Conservation (phyloP, 75 land plant species). For the Cunninghamia lanceolata region DNA sequence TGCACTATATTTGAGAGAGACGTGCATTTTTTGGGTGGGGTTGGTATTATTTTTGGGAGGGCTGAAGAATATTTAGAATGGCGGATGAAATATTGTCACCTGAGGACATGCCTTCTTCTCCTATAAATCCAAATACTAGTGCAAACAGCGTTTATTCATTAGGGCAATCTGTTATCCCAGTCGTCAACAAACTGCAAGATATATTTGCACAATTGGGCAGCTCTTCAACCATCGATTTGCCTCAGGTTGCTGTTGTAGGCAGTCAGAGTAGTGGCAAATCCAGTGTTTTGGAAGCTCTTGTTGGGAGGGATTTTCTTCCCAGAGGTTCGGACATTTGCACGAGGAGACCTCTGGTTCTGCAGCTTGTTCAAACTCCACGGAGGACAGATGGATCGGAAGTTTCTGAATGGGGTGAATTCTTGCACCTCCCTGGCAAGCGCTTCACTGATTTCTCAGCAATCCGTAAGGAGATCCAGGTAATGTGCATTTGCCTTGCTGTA, state of each 20-base stretch:
- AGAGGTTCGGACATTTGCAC: slow-evolving; percentile 84
- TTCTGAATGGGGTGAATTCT: slow-evolving; percentile 82
- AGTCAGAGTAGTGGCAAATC: slow-evolving; percentile 98
- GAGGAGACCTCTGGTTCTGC: slow-evolving; percentile 79
- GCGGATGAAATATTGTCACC: neutral
- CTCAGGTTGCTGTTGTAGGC: slow-evolving; percentile 90
- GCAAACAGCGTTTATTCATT: slow-evolving; percentile 13
- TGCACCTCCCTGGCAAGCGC: slow-evolving; percentile 66
- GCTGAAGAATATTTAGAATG: neutral
- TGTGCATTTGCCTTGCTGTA: neutral
- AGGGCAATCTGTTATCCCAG: slow-evolving; percentile 79
- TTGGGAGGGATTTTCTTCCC: slow-evolving; percentile 83
- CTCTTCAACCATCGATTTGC: slow-evolving; percentile 74
- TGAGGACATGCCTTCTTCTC: slow-evolving; percentile 1
- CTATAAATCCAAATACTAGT: neutral
- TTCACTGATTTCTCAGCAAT: slow-evolving; percentile 72
- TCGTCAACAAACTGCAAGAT: slow-evolving; percentile 90
- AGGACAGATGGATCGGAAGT: slow-evolving; percentile 27
- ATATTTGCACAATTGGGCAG: slow-evolving; percentile 82
- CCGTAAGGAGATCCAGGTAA: slow-evolving; percentile 81
- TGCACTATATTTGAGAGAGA: neutral
- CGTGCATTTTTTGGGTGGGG: neutral
- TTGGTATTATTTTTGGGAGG: neutral
- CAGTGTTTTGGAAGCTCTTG: slow-evolving; percentile 88
- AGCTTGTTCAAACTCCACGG: slow-evolving; percentile 55